phyloP scores from a whole-genome alignment of 352 stramenopile genomes.

The Globisporangium viniferum region DNA sequence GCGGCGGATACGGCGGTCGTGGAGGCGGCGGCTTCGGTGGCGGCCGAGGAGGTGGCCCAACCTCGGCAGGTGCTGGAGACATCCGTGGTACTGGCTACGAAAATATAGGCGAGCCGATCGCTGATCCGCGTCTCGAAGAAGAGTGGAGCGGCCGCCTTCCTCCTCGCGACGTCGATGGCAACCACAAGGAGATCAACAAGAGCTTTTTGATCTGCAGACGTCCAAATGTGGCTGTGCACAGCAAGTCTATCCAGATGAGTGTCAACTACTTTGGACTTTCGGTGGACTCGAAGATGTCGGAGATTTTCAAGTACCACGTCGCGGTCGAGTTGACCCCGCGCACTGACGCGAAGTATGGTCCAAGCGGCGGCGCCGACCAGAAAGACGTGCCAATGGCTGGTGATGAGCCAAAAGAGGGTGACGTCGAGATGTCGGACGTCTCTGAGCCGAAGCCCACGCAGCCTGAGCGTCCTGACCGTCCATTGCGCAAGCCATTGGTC shows the following conservation, averaged over 20 bases:
- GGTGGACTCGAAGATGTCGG: background rate
- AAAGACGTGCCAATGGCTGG: background rate
- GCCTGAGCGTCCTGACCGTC: background rate
- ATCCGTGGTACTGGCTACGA: background rate
- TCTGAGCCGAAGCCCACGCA: background rate
- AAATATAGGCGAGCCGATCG: background rate
- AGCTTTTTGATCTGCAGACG: background rate
- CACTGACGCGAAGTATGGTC: background rate
- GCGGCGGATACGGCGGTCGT: background rate
- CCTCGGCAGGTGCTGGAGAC: background rate
- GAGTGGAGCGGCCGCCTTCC: background rate
- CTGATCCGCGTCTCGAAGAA: background rate
- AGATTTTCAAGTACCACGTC: background rate
- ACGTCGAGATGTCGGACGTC: background rate
- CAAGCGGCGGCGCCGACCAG: background rate
- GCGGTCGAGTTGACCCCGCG: background rate
- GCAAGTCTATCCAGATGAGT: background rate
- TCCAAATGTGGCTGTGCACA: background rate
- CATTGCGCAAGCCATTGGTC: background rate
- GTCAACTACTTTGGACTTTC: background rate
- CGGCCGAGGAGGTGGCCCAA: background rate
- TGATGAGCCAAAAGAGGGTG: background rate
- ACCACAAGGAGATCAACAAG: constrained; percentile 1
- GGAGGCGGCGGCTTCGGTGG: background rate
- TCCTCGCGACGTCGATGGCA: background rate